These are phyloP conservation scores for Paraphoma sp. DNA, from an alignment of 2,329 filamentous ascomycete species.

Conservation along the genomic window DNA sequence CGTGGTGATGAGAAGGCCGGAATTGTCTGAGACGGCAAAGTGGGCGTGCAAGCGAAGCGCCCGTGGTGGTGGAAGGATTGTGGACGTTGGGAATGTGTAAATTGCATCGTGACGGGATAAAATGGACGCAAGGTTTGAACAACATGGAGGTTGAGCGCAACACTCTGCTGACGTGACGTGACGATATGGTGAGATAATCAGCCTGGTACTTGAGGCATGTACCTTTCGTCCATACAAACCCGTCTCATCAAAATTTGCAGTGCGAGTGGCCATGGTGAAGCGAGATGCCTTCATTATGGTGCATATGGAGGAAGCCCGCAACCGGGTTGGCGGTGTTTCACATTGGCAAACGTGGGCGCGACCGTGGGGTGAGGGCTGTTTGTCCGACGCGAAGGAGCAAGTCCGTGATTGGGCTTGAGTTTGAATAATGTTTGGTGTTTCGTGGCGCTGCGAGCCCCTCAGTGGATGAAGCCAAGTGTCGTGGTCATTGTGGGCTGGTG, in stretches of 20 bases:
- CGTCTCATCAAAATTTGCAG: not conserved
- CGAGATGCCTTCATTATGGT: not conserved
- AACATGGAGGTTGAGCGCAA: too few relatives aligned
- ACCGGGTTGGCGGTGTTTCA: constrained; percentile 6
- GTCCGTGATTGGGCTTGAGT: not conserved
- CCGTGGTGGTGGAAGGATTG: not conserved
- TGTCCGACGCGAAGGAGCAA: not conserved
- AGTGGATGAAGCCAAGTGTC: not conserved
- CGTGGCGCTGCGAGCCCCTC: not conserved
- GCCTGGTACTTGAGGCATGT: not conserved
- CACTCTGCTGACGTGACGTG: too few relatives aligned
- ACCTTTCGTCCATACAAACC: not conserved
- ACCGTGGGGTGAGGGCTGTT: constrained; percentile 5
- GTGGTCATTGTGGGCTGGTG: not conserved
- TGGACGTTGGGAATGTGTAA: too few relatives aligned
- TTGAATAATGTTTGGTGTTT: not conserved
- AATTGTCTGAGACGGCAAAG: not conserved
- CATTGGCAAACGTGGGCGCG: not conserved
- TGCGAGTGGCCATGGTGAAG: not conserved
- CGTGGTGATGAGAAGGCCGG: not conserved
- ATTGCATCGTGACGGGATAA: too few relatives aligned
- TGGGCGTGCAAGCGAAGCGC: not conserved
- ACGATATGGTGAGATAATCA: too few relatives aligned
- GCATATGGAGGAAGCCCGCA: not conserved
- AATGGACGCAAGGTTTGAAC: too few relatives aligned